These are phyloP conservation scores for Akebia trifoliata DNA, from an alignment of 164 flowering plant genomes.

Conservation along the genomic window DNA sequence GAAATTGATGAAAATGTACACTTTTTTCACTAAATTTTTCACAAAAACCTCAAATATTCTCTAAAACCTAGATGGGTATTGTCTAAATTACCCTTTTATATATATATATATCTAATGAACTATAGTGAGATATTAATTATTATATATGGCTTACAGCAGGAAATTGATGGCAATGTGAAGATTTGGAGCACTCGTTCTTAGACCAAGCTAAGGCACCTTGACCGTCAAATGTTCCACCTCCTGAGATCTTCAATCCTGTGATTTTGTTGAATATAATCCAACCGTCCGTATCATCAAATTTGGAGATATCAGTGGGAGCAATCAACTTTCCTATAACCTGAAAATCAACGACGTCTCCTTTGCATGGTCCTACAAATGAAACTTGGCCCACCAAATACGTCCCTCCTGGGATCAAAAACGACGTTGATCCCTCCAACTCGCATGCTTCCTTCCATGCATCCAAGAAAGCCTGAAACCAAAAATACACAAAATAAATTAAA, in stretches of 20 bases:
- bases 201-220: slow-evolving; percentile 27
- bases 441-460: slow-evolving; percentile 22
- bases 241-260: slow-evolving; percentile 18
- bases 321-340: slow-evolving; percentile 22
- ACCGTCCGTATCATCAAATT: slow-evolving; percentile 11
- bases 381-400: slow-evolving; percentile 13
- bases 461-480: slow-evolving; percentile 14
- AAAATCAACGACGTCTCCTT: slow-evolving; percentile 18
- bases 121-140: too few species aligned
- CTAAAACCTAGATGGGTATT: too few species aligned
- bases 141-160: slow-evolving; percentile 22
- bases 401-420: slow-evolving; percentile 18
- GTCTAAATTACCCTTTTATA: too few species aligned
- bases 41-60: too few species aligned
- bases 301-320: slow-evolving; percentile 23
- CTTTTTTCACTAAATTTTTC: too few species aligned
- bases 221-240: slow-evolving; percentile 37
- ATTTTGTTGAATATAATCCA: slow-evolving; percentile 29
- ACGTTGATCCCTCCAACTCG: neutral
- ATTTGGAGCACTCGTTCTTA: slow-evolving; percentile 14
- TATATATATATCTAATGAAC: too few species aligned
- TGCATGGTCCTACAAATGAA: slow-evolving; percentile 38
- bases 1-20: too few species aligned
- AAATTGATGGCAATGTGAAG: slow-evolving; percentile 8
- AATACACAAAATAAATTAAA: neutral